Base-by-base conservation (phyloP, 768 basidiomycete species). In the Termitomyces titanicus region DNA sequence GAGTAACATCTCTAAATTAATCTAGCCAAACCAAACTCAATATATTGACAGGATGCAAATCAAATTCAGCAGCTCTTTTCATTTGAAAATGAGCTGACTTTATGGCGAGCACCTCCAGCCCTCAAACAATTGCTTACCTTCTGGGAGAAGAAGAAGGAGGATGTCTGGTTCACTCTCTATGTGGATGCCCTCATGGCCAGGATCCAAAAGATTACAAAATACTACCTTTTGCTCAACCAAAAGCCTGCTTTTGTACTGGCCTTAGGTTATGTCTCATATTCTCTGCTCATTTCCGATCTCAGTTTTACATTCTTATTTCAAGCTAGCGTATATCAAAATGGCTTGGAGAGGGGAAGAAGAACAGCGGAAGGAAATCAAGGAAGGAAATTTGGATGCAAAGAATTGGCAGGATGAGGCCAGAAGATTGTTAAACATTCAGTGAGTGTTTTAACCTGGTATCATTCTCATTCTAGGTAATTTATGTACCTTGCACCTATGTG, bases 301-400 rank as follows among this genome's bases (percentile, higher is more conserved):
- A 69, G 68, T 63, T 7, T 52, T 70, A 8, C 68, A 72, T 47
- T 70, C 64, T 0, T 73, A 68, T 49, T 71, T 61, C 55, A 72
- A 71, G 22, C 53, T 70, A 0, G 12, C 40, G 0, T 72, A 68
- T 50, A 66, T 67, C 5, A 27, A 64, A 42, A 17, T 60, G 22
- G 29, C 34, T 1, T 70, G 69, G 68, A 68, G 69, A 7, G 61
- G 69, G 0, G 34, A 49, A 0, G 40, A 62, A 0, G 69, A 71
- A 37, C 66, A 70, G 20, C 54, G 40, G 9, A 52, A 7, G 0
- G 57, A 62, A 45, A 48, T 56, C 29, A n/a, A n/a, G n/a, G n/a
- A n/a, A n/a, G n/a, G n/a, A n/a, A n/a, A n/a, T n/a, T n/a, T n/a
- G n/a, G 51, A 58, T 54, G 56, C 63, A 18, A 61, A 60, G 34